Base-by-base conservation (phyloP, 768 basidiomycete genomes). In the Sarcomyxa edulis region DNA sequence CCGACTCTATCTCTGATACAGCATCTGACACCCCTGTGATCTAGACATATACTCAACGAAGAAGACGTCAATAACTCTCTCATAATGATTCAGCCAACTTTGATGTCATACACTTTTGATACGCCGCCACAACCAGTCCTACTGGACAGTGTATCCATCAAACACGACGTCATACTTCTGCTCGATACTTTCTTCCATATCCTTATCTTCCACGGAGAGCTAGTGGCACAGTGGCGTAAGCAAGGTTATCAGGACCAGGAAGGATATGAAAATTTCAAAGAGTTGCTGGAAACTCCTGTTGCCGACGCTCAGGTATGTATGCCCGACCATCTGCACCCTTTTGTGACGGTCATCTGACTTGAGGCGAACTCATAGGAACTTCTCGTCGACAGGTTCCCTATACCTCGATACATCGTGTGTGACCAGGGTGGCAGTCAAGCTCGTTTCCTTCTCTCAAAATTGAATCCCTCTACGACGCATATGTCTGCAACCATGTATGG, bases 181-280 rank as follows among this genome's bases (percentile, higher is more conserved):
- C 83, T 99, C 38, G 96, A 99, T 55, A 98, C 95, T 2, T 99
- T 95, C 77, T 98, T 99, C 91, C 95, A 99, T 58, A 96, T 98
- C 49, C 84, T 98, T 52, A 98, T 99, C 61, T 98, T 96, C 84
- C 96, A 99, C 56, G 96, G 96, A 15, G 91, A 95, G 60, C 89
- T 91, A 15, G 76, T 99, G 33, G 94, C 96, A 0, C 86, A 93
- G 58, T 99, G 96, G 96, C 78, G 95, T 35, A 98, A 98, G 62
- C 88, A 90, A 8, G 94, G 93, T 0, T 99, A 98, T 54, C 96
- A 98, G 54, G 94, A 99, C 1, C 95, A 97, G 64, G 94, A 97
- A 58, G 94, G 92, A 24, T 96, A 98, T 53, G 96, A 98, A 62
- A 98, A 99, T 64, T 88, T 99, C 66, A 94, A 93, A 53, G 92